These are phyloP conservation scores for Eucalyptus cloeziana DNA, from an alignment of 345 rosid species.

Conservation along the genomic window DNA sequence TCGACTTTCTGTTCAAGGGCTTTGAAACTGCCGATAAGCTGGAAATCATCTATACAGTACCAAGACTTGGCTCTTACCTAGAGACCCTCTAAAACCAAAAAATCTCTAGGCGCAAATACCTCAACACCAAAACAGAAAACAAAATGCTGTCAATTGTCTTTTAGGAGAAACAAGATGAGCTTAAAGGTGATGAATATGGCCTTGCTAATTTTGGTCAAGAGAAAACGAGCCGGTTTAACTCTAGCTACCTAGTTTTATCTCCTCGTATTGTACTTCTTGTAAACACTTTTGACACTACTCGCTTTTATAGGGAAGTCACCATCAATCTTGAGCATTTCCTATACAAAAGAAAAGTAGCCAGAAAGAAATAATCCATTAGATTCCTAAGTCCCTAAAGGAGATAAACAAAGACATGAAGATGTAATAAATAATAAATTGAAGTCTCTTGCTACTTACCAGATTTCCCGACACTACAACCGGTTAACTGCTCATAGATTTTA, in stretches of 20 bases:
- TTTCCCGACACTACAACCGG: constrained; percentile 29
- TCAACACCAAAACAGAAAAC: background rate
- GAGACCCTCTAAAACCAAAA: background rate
- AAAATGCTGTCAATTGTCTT: background rate
- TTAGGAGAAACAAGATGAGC: background rate
- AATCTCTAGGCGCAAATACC: background rate
- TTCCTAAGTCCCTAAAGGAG: background rate
- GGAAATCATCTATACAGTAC: background rate
- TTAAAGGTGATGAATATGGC: background rate
- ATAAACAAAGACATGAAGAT: background rate
- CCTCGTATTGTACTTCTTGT: background rate
- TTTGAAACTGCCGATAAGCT: background rate
- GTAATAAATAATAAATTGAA: background rate
- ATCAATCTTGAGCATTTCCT: constrained; percentile 6
- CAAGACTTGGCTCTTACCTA: background rate
- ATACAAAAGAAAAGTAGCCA: background rate
- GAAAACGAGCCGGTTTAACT: background rate
- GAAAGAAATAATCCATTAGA: background rate
- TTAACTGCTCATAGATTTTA: constrained; percentile 27
- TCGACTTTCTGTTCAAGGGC: background rate
- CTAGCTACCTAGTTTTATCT: background rate
- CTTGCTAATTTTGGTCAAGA: background rate
- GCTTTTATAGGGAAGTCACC: constrained; percentile 6
- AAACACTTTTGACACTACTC: background rate
- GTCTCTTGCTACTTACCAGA: constrained; percentile 15